phyloP scores from a whole-genome alignment of 2,329 filamentous ascomycete species.

The Epicoccum nigrum region DNA sequence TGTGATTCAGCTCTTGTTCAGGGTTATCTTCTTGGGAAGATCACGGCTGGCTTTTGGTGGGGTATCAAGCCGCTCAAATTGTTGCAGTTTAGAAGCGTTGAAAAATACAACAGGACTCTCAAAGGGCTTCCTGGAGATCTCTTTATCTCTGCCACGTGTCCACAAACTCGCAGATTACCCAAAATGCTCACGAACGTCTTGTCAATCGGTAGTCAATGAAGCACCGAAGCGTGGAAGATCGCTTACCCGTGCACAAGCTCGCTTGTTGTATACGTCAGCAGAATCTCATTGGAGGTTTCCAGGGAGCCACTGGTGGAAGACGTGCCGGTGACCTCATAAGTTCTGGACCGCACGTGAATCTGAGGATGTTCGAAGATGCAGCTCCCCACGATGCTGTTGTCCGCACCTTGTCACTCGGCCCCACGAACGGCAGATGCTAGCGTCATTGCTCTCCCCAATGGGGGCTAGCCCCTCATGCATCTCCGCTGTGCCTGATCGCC shows the following conservation, averaged over 20 bases:
- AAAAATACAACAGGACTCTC: not conserved
- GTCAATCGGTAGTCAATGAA: constrained; percentile 11
- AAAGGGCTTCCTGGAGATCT: not conserved
- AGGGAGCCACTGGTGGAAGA: not conserved
- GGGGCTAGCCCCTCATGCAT: not conserved
- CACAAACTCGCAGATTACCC: not conserved
- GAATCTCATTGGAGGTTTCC: constrained; percentile 1
- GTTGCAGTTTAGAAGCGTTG: too few species aligned
- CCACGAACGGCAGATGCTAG: not conserved
- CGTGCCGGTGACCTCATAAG: not conserved
- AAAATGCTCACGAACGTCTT: constrained; percentile 7
- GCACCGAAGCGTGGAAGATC: constrained; percentile 19
- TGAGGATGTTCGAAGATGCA: not conserved
- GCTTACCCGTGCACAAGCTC: constrained; percentile 14
- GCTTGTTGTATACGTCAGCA: not conserved
- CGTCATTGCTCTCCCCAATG: constrained; percentile 2
- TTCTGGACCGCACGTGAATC: not conserved
- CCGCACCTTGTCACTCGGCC: constrained; percentile 4
- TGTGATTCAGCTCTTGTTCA: not conserved
- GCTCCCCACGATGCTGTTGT: not conserved
- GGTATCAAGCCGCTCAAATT: not conserved
- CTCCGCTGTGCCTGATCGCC: not conserved
- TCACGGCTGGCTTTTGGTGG: not conserved
- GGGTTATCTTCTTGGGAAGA: not conserved
- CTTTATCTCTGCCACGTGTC: not conserved